Evolutionary conservation across 805 yeast species (phyloP).

Genomic region (Isabelozyma rhagii): DNA sequence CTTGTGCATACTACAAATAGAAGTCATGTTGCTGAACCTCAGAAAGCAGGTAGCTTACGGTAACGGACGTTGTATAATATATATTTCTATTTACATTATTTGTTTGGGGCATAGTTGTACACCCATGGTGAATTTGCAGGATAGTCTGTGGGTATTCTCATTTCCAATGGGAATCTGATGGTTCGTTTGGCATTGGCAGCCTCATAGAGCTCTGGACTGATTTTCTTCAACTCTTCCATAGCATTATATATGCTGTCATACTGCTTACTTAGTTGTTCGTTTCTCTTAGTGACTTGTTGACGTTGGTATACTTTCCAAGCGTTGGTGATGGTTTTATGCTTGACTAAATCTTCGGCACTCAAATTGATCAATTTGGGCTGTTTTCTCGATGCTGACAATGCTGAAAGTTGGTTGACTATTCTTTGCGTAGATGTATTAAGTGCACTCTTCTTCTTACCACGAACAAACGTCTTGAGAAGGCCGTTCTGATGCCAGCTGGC

Average conservation of each 20-base stretch:
- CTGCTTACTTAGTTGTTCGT: conserved; percentile 51
- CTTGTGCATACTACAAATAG: background rate
- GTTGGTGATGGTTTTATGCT: conserved; percentile 75
- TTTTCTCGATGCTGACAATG: conserved; percentile 81
- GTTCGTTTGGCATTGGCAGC: conserved; percentile 59
- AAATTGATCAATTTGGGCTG: conserved; percentile 80
- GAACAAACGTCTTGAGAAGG: conserved; percentile 15
- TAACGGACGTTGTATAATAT: too few relatives aligned
- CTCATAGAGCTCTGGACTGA: conserved; percentile 54
- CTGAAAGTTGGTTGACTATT: conserved; percentile 63
- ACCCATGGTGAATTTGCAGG: conserved; percentile 86
- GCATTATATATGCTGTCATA: conserved; percentile 66
- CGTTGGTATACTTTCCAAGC: conserved; percentile 75
- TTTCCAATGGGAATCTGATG: conserved; percentile 69
- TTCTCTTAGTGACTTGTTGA: conserved; percentile 42
- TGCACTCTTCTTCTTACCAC: conserved; percentile 28
- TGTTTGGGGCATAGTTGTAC: conserved; percentile 35
- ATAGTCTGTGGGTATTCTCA: conserved; percentile 83
- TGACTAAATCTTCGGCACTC: conserved; percentile 74
- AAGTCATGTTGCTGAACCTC: background rate
- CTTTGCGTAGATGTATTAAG: conserved; percentile 38
- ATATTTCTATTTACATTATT: background rate
- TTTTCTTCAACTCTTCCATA: conserved; percentile 59
- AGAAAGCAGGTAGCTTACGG: too few relatives aligned
- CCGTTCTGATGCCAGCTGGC: background rate